phyloP scores from a whole-genome alignment of 1,284 basidiomycete species.

The Flammula alnicola region DNA sequence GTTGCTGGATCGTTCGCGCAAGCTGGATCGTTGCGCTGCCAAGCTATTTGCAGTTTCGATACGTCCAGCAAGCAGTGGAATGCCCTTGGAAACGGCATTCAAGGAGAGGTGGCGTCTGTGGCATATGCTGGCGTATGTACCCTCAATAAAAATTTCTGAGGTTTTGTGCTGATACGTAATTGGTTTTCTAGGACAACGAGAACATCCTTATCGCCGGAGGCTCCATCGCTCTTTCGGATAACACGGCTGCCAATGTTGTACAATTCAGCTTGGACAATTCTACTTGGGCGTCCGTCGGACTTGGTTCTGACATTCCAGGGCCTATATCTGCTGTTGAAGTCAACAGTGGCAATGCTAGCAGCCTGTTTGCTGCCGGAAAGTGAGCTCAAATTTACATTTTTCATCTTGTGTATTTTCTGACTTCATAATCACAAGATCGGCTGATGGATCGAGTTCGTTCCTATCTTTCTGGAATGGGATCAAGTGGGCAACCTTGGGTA shows the following conservation, averaged over 20 bases:
- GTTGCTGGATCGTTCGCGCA: conserved; percentile 87
- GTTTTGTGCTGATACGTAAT: neutral
- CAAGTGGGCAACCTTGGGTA: conserved; percentile 72
- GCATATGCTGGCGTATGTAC: conserved; percentile 79
- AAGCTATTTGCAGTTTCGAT: conserved; percentile 83
- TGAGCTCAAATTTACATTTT: conserved; percentile 40
- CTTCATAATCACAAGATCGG: conserved; percentile 42
- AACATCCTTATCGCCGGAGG: conserved; percentile 76
- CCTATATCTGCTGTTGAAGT: conserved; percentile 90
- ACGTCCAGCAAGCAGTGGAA: conserved; percentile 76
- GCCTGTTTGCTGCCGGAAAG: conserved; percentile 91
- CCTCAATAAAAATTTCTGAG: conserved; percentile 7
- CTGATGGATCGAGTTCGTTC: conserved; percentile 68
- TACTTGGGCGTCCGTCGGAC: conserved; percentile 80
- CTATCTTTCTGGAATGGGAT: conserved; percentile 83
- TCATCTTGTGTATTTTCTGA: conserved; percentile 1
- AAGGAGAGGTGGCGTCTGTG: conserved; percentile 82
- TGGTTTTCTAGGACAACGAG: conserved; percentile 53
- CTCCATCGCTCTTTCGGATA: conserved; percentile 68
- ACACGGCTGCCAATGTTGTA: conserved; percentile 68
- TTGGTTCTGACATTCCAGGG: conserved; percentile 73
- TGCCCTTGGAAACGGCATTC: conserved; percentile 79
- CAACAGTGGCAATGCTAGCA: conserved; percentile 80
- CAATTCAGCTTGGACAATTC: conserved; percentile 70
- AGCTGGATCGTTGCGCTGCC: conserved; percentile 79